Percentiles rank a stretch among this genome's conserved stretches.
phyloP scores from a whole-genome alignment of 2,329 filamentous ascomycete genomes.

The Shiraia sp. region DNA sequence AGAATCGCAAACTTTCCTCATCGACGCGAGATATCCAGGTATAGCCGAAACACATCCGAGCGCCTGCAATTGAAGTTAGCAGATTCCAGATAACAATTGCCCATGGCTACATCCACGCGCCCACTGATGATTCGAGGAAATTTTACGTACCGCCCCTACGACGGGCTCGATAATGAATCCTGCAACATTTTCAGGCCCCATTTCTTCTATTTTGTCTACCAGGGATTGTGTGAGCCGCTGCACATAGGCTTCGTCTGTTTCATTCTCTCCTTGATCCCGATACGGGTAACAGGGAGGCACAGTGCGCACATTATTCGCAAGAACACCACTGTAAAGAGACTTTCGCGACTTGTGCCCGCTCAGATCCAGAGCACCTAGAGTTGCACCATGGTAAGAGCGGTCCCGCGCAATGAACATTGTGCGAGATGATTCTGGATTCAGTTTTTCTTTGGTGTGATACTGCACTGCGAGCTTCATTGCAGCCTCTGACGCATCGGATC shows the following conservation, averaged over 20 bases:
- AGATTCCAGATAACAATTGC: not conserved
- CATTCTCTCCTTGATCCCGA: conserved; percentile 55
- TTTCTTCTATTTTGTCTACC: conserved; percentile 64
- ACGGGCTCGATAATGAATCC: conserved; percentile 72
- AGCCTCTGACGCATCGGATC: conserved; percentile 69
- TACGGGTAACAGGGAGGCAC: conserved; percentile 72
- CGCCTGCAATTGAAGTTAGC: conserved; percentile 48
- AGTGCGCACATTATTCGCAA: conserved; percentile 60
- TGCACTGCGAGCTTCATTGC: conserved; percentile 69
- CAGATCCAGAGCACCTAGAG: conserved; percentile 67
- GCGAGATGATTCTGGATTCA: conserved; percentile 56
- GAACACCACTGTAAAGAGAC: conserved; percentile 63
- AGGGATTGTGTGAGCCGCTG: conserved; percentile 65
- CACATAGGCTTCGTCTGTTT: conserved; percentile 65
- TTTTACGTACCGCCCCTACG: conserved; percentile 64
- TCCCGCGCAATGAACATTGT: conserved; percentile 66
- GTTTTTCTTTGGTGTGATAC: conserved; percentile 62
- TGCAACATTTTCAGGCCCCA: conserved; percentile 68
- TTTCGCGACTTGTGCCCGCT: conserved; percentile 66
- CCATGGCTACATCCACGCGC: not conserved
- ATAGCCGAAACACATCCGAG: conserved; percentile 70
- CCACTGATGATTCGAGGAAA: not conserved
- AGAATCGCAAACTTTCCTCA: conserved; percentile 69
- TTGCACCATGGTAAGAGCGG: conserved; percentile 72
- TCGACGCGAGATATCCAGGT: conserved; percentile 69